These are phyloP conservation scores for Nigrospora sphaerica DNA, from an alignment of 2,329 filamentous ascomycete species.

Conservation along the genomic window DNA sequence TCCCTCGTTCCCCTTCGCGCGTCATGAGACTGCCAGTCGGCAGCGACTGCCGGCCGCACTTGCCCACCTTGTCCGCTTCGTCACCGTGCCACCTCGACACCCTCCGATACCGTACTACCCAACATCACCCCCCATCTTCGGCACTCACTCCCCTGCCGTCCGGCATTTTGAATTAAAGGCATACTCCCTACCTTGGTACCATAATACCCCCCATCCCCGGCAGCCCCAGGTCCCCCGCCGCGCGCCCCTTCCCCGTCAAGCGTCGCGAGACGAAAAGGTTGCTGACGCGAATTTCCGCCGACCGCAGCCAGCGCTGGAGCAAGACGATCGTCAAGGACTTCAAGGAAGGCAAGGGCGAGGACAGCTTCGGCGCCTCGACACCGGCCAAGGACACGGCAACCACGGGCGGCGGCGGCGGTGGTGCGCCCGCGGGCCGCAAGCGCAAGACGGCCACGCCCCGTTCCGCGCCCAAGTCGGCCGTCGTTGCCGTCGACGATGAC, in stretches of 20 bases:
- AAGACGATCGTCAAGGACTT: constrained; percentile 5
- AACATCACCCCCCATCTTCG: no score
- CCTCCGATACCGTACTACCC: no score
- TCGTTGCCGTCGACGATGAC: not conserved
- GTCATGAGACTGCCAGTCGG: no score
- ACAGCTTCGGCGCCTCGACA: not conserved
- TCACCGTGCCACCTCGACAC: no score
- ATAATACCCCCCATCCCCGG: not conserved
- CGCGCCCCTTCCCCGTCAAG: not conserved
- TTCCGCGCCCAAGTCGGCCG: not conserved
- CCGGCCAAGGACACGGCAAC: not conserved
- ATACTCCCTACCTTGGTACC: no score
- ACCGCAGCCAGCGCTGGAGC: constrained; percentile 6
- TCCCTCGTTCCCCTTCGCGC: no score
- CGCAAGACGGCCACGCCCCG: not conserved
- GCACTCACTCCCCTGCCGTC: no score
- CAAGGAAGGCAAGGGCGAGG: not conserved
- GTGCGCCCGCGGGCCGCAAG: not conserved
- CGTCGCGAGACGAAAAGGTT: no score
- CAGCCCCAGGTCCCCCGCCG: not conserved
- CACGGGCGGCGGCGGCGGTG: not conserved
- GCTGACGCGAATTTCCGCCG: not conserved
- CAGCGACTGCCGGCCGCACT: no score
- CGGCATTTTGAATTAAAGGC: no score
- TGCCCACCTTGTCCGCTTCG: no score